Evolutionary conservation across 495 filamentous ascomycete species (phyloP), one percentile per base, ranked within the genome.

Genomic region (Aspergillus kassunensis): DNA sequence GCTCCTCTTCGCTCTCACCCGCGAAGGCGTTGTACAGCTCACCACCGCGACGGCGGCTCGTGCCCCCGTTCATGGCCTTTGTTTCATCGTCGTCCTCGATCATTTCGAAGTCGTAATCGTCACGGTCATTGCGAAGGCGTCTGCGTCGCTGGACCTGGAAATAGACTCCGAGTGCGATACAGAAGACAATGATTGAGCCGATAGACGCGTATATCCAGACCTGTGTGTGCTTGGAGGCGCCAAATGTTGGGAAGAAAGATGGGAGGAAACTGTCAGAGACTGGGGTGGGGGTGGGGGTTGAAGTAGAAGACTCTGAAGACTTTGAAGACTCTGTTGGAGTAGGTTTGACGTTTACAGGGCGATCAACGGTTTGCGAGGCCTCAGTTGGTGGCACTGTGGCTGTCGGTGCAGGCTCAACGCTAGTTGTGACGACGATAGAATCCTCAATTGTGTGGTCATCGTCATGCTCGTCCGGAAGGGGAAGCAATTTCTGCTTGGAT

Each of bases 11-110:
- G 51, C 81, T 84, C 57, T 88, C 84, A 11, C 84, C 78, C 7
- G 90, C 88, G 80, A 96, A 96, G 29, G 93, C 89, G 77, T 97
- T 89, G 69, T 98, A 98, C 31, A 98, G 69, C 69, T 95, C 86
- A 21, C 88, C 88, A 18, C 85, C 89, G 46, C 87, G 79, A 46
- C 82, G 81, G 62, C 69, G 66, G 35, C 67, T 68, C 16, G 68
- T 62, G 19, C 46, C 47, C 12, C 68, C 71, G 37, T 62, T 64
- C 60, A 72, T 66, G 8, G 76, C 80, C 30, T 81, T 88, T 31
- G 82, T 76, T 12, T 81, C 82, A 57, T 96, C 93, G 8, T 90
- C 85, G 56, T 91, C 84, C 55, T 91, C 84, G 24, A 98, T 80
- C 59, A 95, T 82, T 65, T 96, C 92, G 56, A 98, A 98, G 57